Evolutionary conservation across 2,329 filamentous ascomycete species (phyloP).

Genomic region (Pseudogymnoascus sp.): DNA sequence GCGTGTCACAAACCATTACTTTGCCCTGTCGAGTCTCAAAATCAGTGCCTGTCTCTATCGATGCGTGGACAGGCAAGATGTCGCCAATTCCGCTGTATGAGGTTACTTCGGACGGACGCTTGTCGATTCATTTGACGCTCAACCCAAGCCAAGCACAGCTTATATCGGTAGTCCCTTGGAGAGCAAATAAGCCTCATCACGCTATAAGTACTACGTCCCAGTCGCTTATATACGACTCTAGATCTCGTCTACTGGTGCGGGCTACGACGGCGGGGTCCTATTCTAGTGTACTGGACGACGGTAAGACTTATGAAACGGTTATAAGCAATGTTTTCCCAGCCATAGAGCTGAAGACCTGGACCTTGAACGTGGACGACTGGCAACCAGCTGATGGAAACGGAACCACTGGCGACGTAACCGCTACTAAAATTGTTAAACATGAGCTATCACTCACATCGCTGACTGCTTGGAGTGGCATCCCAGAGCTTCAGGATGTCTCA

Average conservation of each 20-base stretch:
- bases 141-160: conserved; percentile 4
- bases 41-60: neutral
- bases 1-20: conserved; percentile 1
- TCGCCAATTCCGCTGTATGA: conserved; percentile 4
- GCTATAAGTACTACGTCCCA: neutral
- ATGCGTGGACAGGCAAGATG: conserved; percentile 12
- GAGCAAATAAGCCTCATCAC: neutral
- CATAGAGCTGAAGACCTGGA: neutral
- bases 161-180: neutral
- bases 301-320: neutral
- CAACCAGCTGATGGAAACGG: neutral
- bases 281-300: neutral
- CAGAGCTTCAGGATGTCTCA: neutral
- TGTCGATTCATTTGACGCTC: conserved; percentile 6
- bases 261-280: neutral
- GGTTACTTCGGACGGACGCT: neutral
- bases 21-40: neutral
- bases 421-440: conserved; percentile 1
- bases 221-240: neutral
- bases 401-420: neutral
- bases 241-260: neutral
- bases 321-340: neutral
- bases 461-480: conserved; percentile 1
- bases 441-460: conserved; percentile 1
- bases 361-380: conserved; percentile 7